Conservation (phyloP, 148 eudicot species). For the Polygonum maritimum region DNA sequence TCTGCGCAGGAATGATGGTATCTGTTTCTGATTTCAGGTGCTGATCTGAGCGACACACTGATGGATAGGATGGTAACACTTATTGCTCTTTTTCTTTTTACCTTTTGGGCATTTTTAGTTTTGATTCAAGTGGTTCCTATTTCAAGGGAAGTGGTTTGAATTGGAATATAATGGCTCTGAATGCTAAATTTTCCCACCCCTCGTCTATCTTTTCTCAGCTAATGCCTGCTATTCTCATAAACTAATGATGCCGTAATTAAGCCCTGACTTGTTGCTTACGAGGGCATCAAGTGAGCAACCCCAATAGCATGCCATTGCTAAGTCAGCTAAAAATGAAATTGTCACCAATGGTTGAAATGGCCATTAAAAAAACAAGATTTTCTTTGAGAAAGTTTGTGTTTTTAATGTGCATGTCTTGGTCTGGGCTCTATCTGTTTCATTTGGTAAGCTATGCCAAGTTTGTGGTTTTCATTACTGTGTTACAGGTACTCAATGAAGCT, state of each 20-base stretch:
- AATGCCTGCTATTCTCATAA: not conserved
- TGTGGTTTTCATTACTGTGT: not conserved
- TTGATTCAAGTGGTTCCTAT: not conserved
- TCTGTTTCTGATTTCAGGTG: conserved; percentile 45
- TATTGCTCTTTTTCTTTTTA: not conserved
- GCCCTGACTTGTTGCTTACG: not conserved
- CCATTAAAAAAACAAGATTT: too few relatives aligned
- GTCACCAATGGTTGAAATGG: too few relatives aligned
- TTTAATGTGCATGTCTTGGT: not conserved
- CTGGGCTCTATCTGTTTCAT: not conserved
- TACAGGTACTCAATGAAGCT: conserved; percentile 85
- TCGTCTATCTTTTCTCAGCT: not conserved
- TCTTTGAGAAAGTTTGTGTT: too few relatives aligned
- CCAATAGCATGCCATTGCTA: too few relatives aligned
- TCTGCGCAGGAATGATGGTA: not conserved
- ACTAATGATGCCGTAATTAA: not conserved
- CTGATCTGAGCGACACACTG: conserved; percentile 90
- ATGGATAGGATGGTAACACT: conserved; percentile 94
- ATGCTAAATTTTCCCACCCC: not conserved
- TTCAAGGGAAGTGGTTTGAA: not conserved
- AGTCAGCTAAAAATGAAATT: too few relatives aligned
- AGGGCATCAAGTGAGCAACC: not conserved
- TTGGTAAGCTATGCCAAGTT: not conserved
- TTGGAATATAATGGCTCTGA: not conserved
- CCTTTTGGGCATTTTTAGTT: not conserved